A percentile compares a stretch with the other conserved stretches of the same genome.
These are phyloP conservation scores for Solanum raphanifolium DNA, from an alignment of 257 asterid species.

Conservation along the genomic window DNA sequence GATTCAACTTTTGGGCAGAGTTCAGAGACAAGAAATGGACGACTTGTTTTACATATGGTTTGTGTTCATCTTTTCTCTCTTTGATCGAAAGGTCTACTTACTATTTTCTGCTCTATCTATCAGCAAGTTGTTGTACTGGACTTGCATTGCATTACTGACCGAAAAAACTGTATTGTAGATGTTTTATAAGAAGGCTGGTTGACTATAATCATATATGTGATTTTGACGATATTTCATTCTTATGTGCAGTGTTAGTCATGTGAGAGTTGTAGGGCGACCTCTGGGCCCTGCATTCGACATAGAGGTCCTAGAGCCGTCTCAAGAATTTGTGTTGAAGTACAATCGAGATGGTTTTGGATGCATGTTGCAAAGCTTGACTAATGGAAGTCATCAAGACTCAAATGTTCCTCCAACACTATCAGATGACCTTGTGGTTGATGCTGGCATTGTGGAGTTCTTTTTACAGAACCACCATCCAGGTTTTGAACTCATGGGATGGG, in stretches of 20 bases:
- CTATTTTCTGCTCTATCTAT: not conserved
- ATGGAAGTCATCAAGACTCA: not conserved
- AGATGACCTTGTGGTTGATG: not conserved
- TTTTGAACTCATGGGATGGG: not conserved
- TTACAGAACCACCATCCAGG: not conserved
- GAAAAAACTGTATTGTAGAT: not conserved
- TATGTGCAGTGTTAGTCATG: slow-evolving; percentile 5
- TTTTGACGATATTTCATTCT: not conserved
- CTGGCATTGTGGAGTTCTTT: not conserved
- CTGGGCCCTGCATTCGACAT: not conserved
- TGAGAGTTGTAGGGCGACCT: slow-evolving; percentile 3
- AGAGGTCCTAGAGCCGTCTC: slow-evolving; percentile 6
- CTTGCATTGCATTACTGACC: not conserved
- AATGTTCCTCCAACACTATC: not conserved
- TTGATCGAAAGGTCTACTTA: not conserved
- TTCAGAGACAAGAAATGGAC: slow-evolving; percentile 64
- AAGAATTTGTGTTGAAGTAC: slow-evolving; percentile 5
- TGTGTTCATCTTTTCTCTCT: slow-evolving; percentile 12
- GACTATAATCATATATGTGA: not conserved
- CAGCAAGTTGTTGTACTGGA: not conserved
- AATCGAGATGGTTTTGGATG: not conserved
- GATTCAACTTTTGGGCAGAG: slow-evolving; percentile 65
- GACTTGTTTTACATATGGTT: slow-evolving; percentile 67
- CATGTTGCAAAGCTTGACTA: not conserved
- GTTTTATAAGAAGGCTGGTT: not conserved